These are phyloP conservation scores for Boletus albobrunnescens DNA, from an alignment of 1,284 basidiomycete genomes.

Conservation along the genomic window DNA sequence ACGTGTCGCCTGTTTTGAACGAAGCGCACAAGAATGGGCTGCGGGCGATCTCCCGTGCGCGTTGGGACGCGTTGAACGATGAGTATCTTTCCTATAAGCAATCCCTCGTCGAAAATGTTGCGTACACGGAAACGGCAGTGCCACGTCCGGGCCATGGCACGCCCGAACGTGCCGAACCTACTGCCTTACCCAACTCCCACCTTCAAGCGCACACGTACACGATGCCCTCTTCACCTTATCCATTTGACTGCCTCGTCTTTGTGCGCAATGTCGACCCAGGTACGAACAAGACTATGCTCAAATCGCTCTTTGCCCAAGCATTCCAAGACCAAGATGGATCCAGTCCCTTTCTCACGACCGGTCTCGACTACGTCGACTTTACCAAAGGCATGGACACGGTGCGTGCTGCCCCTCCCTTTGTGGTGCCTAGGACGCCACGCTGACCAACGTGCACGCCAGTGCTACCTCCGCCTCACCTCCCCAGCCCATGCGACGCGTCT, in stretches of 20 bases:
- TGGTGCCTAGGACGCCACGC: not conserved
- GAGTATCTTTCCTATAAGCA: slow-evolving; percentile 62
- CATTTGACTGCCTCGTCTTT: slow-evolving; percentile 62
- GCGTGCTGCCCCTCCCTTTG: not conserved
- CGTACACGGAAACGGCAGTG: slow-evolving; percentile 24
- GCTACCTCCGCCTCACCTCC: slow-evolving; percentile 64
- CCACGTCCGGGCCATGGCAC: not conserved
- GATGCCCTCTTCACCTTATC: slow-evolving; percentile 44
- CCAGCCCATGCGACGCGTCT: slow-evolving; percentile 46
- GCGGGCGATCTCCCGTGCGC: slow-evolving; percentile 49
- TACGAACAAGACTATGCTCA: slow-evolving; percentile 76
- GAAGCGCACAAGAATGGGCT: slow-evolving; percentile 58
- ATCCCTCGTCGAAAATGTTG: slow-evolving; percentile 45
- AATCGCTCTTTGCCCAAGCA: slow-evolving; percentile 48
- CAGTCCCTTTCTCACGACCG: slow-evolving; percentile 8
- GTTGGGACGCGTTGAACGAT: slow-evolving; percentile 58
- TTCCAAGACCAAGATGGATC: slow-evolving; percentile 31
- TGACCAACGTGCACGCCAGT: slow-evolving; percentile 39
- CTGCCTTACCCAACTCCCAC: not conserved
- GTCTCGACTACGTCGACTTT: slow-evolving; percentile 73
- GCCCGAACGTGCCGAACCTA: not conserved
- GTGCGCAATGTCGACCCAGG: slow-evolving; percentile 64
- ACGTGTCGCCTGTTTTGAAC: slow-evolving; percentile 13
- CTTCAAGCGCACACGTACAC: not conserved
- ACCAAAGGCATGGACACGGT: slow-evolving; percentile 73